Conservation (phyloP, 768 basidiomycete genomes). For the Cystobasidium ongulense region DNA sequence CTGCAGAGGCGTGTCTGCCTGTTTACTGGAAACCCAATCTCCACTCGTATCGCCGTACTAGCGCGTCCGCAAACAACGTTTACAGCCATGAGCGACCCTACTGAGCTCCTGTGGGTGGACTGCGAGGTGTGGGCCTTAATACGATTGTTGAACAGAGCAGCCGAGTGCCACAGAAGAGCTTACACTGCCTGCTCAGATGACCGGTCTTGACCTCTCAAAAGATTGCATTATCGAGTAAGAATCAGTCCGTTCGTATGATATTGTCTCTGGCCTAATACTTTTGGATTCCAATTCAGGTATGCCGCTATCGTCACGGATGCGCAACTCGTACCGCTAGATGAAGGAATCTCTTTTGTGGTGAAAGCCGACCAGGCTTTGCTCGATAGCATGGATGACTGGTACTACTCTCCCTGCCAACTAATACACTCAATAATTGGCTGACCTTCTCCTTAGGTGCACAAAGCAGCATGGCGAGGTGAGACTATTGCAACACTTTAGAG, state of each 20-base stretch:
- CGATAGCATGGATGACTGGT: conserved; percentile 31
- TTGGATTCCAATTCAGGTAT: too few relatives aligned
- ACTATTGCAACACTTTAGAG: neutral
- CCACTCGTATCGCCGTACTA: neutral
- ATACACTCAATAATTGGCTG: neutral
- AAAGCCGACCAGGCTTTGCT: conserved; percentile 7
- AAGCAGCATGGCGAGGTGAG: conserved; percentile 33
- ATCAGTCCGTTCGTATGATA: too few relatives aligned
- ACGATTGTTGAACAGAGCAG: neutral
- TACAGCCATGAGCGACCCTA: neutral
- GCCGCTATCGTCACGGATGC: conserved; percentile 32
- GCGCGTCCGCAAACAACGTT: neutral
- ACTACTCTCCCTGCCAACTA: neutral
- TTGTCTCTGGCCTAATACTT: too few relatives aligned
- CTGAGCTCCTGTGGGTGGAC: conserved; percentile 26
- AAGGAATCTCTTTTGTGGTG: conserved; percentile 22
- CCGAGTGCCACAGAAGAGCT: neutral
- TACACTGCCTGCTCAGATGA: conserved; percentile 28
- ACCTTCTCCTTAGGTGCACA: conserved; percentile 23
- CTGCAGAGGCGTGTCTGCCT: neutral
- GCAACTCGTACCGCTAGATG: conserved; percentile 33
- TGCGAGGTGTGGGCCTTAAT: conserved; percentile 1
- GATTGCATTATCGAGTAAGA: conserved; percentile 32
- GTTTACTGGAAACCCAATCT: neutral
- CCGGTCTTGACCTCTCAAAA: conserved; percentile 30